Conservation (phyloP, 441 rosid species). For the Capsella rubella region DNA sequence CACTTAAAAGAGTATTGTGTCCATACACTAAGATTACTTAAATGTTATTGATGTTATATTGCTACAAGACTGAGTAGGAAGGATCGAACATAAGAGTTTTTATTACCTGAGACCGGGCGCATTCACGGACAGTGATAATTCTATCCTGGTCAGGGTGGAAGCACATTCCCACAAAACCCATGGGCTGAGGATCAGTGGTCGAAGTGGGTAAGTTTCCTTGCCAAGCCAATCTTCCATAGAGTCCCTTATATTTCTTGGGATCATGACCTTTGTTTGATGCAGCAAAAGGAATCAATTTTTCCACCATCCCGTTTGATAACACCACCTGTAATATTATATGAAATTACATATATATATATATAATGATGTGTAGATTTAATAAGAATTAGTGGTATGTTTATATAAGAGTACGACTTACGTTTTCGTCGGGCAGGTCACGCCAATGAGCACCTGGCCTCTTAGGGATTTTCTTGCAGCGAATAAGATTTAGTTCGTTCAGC, state of each 20-base stretch:
- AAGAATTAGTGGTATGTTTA: neutral
- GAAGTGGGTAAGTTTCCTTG: conserved; percentile 93
- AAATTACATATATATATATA: neutral
- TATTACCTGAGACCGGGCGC: conserved; percentile 74
- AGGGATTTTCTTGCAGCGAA: conserved; percentile 74
- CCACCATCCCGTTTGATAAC: conserved; percentile 67
- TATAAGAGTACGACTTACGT: conserved; percentile 48
- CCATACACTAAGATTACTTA: neutral
- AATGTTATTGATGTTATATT: neutral
- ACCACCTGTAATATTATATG: conserved; percentile 51
- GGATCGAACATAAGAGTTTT: neutral
- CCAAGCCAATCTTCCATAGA: conserved; percentile 91
- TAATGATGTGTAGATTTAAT: neutral
- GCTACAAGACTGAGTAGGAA: neutral
- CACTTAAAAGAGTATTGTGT: neutral
- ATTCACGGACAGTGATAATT: conserved; percentile 80
- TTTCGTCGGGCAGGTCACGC: conserved; percentile 78
- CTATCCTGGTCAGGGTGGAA: conserved; percentile 92
- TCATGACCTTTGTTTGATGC: conserved; percentile 71
- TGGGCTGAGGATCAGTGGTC: conserved; percentile 81
- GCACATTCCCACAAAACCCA: conserved; percentile 93
- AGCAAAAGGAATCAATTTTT: conserved; percentile 74
- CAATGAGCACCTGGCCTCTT: conserved; percentile 91
- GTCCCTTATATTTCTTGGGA: conserved; percentile 92
- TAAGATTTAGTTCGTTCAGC: conserved; percentile 81